Evolutionary conservation across 495 filamentous ascomycete genomes (phyloP).

Genomic region (Annulohypoxylon maeteangense): DNA sequence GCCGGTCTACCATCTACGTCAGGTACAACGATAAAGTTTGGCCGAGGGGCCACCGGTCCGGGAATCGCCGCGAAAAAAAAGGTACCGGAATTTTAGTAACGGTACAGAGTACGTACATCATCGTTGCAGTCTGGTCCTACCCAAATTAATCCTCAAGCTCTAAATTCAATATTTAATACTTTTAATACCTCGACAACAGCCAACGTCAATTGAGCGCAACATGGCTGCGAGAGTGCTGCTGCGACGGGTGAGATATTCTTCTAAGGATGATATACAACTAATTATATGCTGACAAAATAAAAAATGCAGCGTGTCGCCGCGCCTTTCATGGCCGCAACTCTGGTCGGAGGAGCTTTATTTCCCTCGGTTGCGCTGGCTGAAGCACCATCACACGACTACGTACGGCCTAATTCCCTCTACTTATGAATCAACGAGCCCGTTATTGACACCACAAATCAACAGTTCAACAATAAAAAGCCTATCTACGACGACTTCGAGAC

Average conservation of each 20-base stretch:
- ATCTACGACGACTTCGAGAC: conserved; percentile 82
- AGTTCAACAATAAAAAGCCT: conserved; percentile 74
- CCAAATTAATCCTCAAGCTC: conserved; percentile 25
- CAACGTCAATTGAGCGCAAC: conserved; percentile 55
- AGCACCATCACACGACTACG: conserved; percentile 51
- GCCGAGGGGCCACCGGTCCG: conserved; percentile 32
- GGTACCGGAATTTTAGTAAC: conserved; percentile 1
- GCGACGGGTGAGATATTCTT: conserved; percentile 53
- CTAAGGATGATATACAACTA: background rate
- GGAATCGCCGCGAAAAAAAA: conserved; percentile 38
- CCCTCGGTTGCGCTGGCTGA: conserved; percentile 60
- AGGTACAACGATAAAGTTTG: conserved; percentile 21
- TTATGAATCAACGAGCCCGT: background rate
- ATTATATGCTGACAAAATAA: conserved; percentile 28
- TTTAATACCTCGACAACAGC: conserved; percentile 16
- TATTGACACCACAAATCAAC: conserved; percentile 40
- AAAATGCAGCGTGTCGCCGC: conserved; percentile 53
- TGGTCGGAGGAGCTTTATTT: conserved; percentile 57
- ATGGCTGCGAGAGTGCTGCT: conserved; percentile 66
- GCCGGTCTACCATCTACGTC: conserved; percentile 16
- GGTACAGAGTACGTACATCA: conserved; percentile 35
- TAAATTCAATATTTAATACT: conserved; percentile 22
- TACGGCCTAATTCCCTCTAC: conserved; percentile 34
- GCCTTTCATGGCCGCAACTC: conserved; percentile 59
- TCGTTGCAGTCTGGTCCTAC: conserved; percentile 21